phyloP scores from a whole-genome alignment of 176 grass and related monocot species.

The Leersia perrieri region DNA sequence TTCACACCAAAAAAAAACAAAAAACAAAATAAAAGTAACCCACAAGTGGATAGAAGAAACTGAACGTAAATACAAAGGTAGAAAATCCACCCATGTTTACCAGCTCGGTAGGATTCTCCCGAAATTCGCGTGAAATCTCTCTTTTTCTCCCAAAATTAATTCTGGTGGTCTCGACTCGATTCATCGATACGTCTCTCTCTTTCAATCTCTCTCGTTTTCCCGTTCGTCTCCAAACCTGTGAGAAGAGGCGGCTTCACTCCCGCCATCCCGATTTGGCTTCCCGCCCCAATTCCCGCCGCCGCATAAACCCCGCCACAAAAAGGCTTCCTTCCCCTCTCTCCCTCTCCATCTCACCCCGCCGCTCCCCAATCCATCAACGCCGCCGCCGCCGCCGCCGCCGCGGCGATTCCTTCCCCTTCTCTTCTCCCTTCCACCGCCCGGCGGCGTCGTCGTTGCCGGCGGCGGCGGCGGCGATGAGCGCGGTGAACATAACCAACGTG shows the following conservation, averaged over 20 bases:
- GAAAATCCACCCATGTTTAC: background rate
- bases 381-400: slow-evolving; percentile 9
- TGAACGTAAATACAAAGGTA: background rate
- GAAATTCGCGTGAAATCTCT: background rate
- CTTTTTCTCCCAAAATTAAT: no score
- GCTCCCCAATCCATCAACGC: background rate
- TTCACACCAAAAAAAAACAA: background rate
- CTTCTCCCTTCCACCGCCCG: background rate
- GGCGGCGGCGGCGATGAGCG: slow-evolving; percentile 76
- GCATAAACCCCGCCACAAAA: slow-evolving; percentile 17
- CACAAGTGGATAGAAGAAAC: background rate
- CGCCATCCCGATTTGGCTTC: slow-evolving; percentile 39
- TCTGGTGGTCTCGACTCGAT: no score
- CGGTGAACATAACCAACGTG: slow-evolving; percentile 98
- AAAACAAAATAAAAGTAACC: no score
- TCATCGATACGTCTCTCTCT: background rate
- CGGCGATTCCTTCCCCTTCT: background rate
- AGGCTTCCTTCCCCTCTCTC: background rate
- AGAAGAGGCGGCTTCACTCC: slow-evolving; percentile 11
- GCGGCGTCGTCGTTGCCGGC: background rate
- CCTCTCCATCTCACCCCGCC: background rate
- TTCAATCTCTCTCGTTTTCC: background rate
- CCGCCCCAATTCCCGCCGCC: slow-evolving; percentile 23
- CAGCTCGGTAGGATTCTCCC: no score
- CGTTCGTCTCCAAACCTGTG: background rate